Percentiles rank a stretch among this genome's conserved stretches.
Evolutionary conservation across 1,139 yeast genomes (phyloP).

Genomic region (Magnusiomyces paraingens): DNA sequence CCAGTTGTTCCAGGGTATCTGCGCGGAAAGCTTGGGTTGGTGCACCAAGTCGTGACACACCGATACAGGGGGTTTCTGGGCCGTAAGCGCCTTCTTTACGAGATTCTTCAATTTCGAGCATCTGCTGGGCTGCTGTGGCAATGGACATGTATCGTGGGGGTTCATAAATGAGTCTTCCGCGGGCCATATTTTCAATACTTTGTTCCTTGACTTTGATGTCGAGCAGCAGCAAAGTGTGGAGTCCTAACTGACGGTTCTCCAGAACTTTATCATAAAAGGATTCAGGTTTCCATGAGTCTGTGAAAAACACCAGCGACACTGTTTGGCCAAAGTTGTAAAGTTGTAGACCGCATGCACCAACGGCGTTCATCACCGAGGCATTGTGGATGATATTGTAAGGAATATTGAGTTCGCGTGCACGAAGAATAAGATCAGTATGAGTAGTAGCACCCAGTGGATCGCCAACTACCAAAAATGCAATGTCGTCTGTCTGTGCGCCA

Average conservation of each 20-base stretch:
- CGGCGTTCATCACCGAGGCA: constrained; percentile 97
- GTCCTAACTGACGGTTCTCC: constrained; percentile 85
- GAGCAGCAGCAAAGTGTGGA: constrained; percentile 79
- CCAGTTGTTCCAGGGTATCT: constrained; percentile 62
- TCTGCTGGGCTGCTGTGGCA: constrained; percentile 79
- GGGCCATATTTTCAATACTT: constrained; percentile 86
- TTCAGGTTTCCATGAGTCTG: constrained; percentile 94
- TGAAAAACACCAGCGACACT: constrained; percentile 89
- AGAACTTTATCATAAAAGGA: constrained; percentile 82
- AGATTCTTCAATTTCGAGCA: constrained; percentile 76
- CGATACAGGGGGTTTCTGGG: constrained; percentile 85
- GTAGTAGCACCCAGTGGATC: constrained; percentile 99
- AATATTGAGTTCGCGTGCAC: constrained; percentile 82
- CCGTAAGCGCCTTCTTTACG: constrained; percentile 66
- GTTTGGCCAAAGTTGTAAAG: constrained; percentile 95
- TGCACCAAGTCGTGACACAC: constrained; percentile 85
- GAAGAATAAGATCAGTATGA: constrained; percentile 84
- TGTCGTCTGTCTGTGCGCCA: constrained; percentile 63
- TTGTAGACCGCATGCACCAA: constrained; percentile 96
- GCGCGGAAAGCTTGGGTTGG: constrained; percentile 79
- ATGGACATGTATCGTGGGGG: constrained; percentile 97
- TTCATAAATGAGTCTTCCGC: constrained; percentile 87
- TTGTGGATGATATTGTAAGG: constrained; percentile 81
- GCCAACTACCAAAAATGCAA: constrained; percentile 94
- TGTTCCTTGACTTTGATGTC: constrained; percentile 98